Base-by-base conservation (phyloP, 2,329 filamentous ascomycete species). In the Pyricularia grisea region DNA sequence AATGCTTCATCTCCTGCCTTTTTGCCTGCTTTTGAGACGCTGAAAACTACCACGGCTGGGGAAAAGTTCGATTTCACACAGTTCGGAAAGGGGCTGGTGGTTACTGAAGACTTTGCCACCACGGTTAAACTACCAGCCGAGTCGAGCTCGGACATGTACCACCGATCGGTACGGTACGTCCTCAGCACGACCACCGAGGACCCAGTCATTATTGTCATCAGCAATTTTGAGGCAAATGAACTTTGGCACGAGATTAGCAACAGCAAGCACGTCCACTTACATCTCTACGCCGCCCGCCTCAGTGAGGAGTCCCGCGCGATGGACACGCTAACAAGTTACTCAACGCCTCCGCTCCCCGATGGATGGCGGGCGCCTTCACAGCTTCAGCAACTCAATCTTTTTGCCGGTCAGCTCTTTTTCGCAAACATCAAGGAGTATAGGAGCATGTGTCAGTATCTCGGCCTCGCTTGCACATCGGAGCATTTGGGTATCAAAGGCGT, bases 361-460 rank as follows among this genome's bases (percentile, higher is more conserved):
- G 64, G 17, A 0, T 28, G 71, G 72, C 25, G 70, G 64, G 11
- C 68, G 76, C 4, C 73, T 71, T 11, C 75, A 72, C 12, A 60
- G 0, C 74, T 78, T 0, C 76, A 80, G 0, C 80, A 86, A 69
- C 80, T 92, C 0, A 89, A 90, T 60, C 77, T 92, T 0, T 92
- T 93, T 68, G 81, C 90, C 0, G 90, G 90, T 0, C 88, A 90
- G 68, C 80, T 92, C 0, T 92, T 92, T 72, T 92, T 14, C 25
- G 75, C 74, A 0, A 82, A 80, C 0, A 85, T 81, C 63, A 70
- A 77, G 0, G 84, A 91, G 68, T 93, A 92, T 71, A 71, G 75
- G 0, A 74, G 78, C 0, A 74, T 84, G 0, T 89, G 87, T 70
- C 74, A 78, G 0, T 83, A 82, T 58, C 76, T 91, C 0, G 84